These are phyloP conservation scores for Pseudocercospora macadamiae DNA, from an alignment of 2,329 filamentous ascomycete species.

Conservation along the genomic window DNA sequence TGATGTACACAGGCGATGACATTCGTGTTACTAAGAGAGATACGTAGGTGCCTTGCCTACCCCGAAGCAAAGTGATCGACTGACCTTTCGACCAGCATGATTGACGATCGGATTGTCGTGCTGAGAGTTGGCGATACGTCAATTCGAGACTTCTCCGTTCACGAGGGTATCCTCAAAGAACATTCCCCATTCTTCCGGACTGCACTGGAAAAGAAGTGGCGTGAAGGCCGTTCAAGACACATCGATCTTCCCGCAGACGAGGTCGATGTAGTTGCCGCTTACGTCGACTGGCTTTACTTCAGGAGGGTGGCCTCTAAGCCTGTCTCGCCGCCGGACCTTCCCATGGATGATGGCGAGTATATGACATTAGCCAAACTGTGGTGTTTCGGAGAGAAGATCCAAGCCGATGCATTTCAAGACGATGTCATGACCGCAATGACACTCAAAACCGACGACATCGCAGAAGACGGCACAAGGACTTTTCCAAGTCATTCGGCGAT, in stretches of 20 bases:
- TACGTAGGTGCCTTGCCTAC: conserved; percentile 8
- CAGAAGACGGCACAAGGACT: conserved; percentile 21
- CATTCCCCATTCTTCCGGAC: conserved; percentile 25
- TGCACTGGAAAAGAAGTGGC: conserved; percentile 28
- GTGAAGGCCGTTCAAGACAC: conserved; percentile 20
- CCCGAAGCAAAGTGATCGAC: background rate
- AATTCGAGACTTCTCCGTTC: conserved; percentile 21
- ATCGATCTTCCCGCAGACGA: conserved; percentile 25
- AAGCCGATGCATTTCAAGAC: conserved; percentile 25
- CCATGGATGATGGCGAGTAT: conserved; percentile 29
- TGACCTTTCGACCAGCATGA: conserved; percentile 17
- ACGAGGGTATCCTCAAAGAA: conserved; percentile 23
- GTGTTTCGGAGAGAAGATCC: conserved; percentile 28
- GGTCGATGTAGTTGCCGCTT: conserved; percentile 22
- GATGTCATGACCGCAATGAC: conserved; percentile 28
- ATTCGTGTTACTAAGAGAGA: conserved; percentile 18
- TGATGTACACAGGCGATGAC: conserved; percentile 13
- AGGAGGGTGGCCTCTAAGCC: conserved; percentile 25
- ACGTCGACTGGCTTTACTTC: conserved; percentile 29
- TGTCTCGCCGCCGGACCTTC: conserved; percentile 22
- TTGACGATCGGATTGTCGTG: conserved; percentile 24
- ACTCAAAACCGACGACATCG: conserved; percentile 26
- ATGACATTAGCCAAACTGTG: conserved; percentile 23
- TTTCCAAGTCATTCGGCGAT: conserved; percentile 27
- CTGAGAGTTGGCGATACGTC: conserved; percentile 12